Conservation (phyloP, 306 rosid species). For the Fagus sylvatica region DNA sequence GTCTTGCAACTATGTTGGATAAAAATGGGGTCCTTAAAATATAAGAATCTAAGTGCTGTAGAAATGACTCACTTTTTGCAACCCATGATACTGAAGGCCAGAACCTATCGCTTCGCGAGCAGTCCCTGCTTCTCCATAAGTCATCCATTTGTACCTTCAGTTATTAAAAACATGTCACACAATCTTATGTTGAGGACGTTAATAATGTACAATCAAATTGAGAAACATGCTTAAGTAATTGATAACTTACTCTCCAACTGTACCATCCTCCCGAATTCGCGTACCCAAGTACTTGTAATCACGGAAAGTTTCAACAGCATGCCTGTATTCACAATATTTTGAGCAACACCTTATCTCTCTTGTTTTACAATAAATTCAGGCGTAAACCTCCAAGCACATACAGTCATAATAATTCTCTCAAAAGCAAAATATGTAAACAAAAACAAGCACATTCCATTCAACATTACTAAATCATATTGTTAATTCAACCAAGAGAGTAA, state of each 20-base stretch:
- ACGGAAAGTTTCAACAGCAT: slow-evolving; percentile 66
- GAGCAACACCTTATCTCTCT: neutral
- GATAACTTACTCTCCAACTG: slow-evolving; percentile 78
- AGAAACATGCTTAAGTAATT: slow-evolving; percentile 27
- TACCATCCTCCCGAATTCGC: slow-evolving; percentile 84
- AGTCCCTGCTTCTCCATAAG: slow-evolving; percentile 89
- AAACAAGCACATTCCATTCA: neutral
- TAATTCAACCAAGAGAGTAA: slow-evolving; percentile 2
- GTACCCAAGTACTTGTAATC: slow-evolving; percentile 94
- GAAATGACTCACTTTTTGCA: slow-evolving; percentile 56
- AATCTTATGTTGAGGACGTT: neutral
- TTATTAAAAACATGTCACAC: slow-evolving; percentile 9
- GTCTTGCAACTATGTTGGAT: neutral
- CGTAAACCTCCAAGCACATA: neutral
- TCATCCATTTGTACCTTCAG: slow-evolving; percentile 95
- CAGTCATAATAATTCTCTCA: neutral
- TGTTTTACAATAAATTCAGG: neutral
- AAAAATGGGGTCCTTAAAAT: neutral
- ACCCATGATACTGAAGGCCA: slow-evolving; percentile 70
- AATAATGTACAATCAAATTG: neutral
- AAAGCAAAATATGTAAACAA: neutral
- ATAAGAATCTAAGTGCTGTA: neutral
- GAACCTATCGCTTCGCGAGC: slow-evolving; percentile 90
- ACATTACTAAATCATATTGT: neutral
- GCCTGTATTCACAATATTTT: slow-evolving; percentile 50